A percentile compares a stretch with the other conserved stretches of the same genome.
Evolutionary conservation across 441 rosid genomes (phyloP).

Genomic region (Populus hybrid): DNA sequence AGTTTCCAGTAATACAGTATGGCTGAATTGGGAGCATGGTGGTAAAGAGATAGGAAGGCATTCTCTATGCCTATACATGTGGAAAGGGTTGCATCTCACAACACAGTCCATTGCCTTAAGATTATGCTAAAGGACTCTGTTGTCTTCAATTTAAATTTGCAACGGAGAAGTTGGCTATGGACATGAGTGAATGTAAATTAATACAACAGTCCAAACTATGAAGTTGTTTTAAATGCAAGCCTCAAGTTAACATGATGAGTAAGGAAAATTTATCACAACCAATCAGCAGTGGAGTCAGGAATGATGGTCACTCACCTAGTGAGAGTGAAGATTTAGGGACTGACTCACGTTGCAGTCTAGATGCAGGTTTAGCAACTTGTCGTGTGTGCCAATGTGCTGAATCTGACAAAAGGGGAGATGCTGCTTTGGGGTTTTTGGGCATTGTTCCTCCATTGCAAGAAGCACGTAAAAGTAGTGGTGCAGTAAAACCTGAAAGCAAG

Average conservation of each 20-base stretch:
- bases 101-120: background rate
- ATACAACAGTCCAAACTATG: background rate
- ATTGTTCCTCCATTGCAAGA: conserved; percentile 54
- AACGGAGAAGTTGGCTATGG: background rate
- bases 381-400: conserved; percentile 95
- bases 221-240: background rate
- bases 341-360: conserved; percentile 52
- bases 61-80: background rate
- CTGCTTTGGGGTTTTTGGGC: conserved; percentile 70
- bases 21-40: background rate
- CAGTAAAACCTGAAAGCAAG: conserved; percentile 22
- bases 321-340: conserved; percentile 42
- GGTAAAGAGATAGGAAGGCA: background rate
- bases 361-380: conserved; percentile 63
- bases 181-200: background rate
- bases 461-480: conserved; percentile 30
- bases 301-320: conserved; percentile 36
- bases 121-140: background rate
- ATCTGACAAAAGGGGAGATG: conserved; percentile 87
- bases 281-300: conserved; percentile 35
- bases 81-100: background rate
- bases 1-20: background rate
- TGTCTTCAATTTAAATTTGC: background rate
- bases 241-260: conserved; percentile 46
- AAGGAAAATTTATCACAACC: conserved; percentile 49